Percentiles rank a stretch among this genome's conserved stretches.
Conservation (phyloP, 208 protist genomes). For the Crithidia fasciculata region DNA sequence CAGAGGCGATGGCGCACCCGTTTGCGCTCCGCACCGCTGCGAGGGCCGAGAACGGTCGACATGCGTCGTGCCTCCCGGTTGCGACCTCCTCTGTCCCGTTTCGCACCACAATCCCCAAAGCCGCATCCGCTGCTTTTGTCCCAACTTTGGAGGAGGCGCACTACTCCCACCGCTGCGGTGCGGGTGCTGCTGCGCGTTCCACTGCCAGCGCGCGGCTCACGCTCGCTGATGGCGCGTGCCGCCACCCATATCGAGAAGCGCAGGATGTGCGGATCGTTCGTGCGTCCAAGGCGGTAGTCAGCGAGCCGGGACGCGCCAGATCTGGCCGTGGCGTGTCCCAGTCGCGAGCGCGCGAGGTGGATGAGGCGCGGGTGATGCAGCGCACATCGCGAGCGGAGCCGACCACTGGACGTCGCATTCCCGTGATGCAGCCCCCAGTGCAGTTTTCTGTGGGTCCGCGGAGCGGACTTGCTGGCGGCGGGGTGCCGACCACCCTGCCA, state of each 20-base stretch:
- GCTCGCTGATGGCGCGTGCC: conserved; percentile 16
- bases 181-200: neutral
- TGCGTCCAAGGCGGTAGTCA: conserved; percentile 1
- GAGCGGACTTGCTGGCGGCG: conserved; percentile 8
- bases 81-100: neutral
- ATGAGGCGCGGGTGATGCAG: conserved; percentile 21
- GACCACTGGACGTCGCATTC: conserved; percentile 16
- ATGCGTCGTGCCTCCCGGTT: neutral
- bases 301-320: neutral
- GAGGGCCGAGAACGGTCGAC: neutral
- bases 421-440: conserved; percentile 26
- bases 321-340: neutral
- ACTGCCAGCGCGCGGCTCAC: neutral
- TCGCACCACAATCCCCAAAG: conserved; percentile 15
- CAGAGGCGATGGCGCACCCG: neutral
- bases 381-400: conserved; percentile 23
- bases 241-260: conserved; percentile 33
- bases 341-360: conserved; percentile 21
- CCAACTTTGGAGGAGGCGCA: conserved; percentile 5
- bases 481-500: conserved; percentile 31
- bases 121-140: conserved; percentile 24
- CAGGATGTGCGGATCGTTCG: conserved; percentile 34
- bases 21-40: neutral
- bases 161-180: neutral
- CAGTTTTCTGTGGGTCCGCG: conserved; percentile 16